Base-by-base conservation (phyloP, 164 flowering plant species). In the Santalum album region DNA sequence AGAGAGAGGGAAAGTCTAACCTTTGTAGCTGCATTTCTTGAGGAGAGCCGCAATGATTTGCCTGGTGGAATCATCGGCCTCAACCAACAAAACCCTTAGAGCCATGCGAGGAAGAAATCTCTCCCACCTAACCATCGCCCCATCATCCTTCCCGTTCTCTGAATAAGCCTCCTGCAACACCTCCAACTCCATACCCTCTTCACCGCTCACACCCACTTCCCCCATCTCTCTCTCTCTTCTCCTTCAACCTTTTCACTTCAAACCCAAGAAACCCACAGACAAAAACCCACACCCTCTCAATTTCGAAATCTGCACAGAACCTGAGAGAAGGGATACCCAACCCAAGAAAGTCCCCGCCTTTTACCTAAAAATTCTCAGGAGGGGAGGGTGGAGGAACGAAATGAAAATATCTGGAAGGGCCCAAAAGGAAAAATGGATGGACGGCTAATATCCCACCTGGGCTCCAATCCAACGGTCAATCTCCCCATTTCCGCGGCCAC, bases 41-140 rank as follows among this genome's bases (percentile, higher is more conserved):
- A 87, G 81, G 47, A 87, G 89, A 6, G 91, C 96, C 12, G 87
- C 56, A 16, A 87, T 79, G 65, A 87, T 79, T 66, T 82, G 86
- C 59, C 96, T 39, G 15, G 96, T 84, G 1, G 84, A 84, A 65
- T 82, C 91, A 61, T 87, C 96, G 39, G 85, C 75, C 69, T 87
- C 96, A 26, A 87, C 96, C 62, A 87, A 52, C 70, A 87, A 59
- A 22, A 87, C 82, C 57, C 89, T 79, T 12, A 87, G 50, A 21
- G 2, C 70, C 80, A 71, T 73, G 53, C 65, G 70, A 1, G 79
- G 84, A 27, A 84, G 57, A 56, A 85, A 70, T 58, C 60, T 78
- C 72, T 87, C 92, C 87, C 84, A 79, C 65, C 65, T 71, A 39
- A 72, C 64, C 49, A 22, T 55, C 12, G 43, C 50, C 22, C 59